Evolutionary conservation across 2,329 filamentous ascomycete species (phyloP), one percentile per base, ranked within the genome.

Genomic region (Cordyceps cicadae): DNA sequence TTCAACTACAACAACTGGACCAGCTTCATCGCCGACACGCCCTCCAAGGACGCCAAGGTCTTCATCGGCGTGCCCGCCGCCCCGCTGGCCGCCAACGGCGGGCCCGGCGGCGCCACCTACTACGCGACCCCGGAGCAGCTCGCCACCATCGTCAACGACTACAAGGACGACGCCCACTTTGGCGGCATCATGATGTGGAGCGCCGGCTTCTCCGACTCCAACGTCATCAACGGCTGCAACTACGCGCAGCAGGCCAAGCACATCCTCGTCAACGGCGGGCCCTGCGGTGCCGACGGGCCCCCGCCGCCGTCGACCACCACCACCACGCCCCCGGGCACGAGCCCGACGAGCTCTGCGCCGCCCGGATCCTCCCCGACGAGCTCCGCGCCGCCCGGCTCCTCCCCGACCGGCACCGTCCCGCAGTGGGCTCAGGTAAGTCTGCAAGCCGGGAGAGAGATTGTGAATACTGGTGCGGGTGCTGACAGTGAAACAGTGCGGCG

Each of bases 101-200:
- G 60, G 1, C 64, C 68, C 2, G 59, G 57, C 26, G 72, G 72
- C 19, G 68, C 66, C 49, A 69, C 67, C 9, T 75, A 74, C 64
- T 75, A 75, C 53, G 68, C 71, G 5, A 67, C 69, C 1, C 73
- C 72, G 5, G 64, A 61, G 1, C 65, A 70, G 55, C 67, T 75
- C 7, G 65, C 70, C 1, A 63, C 61, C 14, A 70, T 73, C 43
- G 67, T 73, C 12, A 65, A 58, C 54, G 62, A 72, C 21, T 66
- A 68, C 60, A 69, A 66, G 63, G 64, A 43, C 52, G 66, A 71
- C 41, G 55, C 66, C 7, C 64, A 69, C 15, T 74, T 75, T 57
- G 72, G 72, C 14, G 72, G 73, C 24, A 65, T 75, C 60, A 75
- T 75, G 75, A 72, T 76, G 70, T 77, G 75, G 74, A 69, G 69